Base-by-base conservation (phyloP, 306 rosid species). In the Prunus fruticosa region DNA sequence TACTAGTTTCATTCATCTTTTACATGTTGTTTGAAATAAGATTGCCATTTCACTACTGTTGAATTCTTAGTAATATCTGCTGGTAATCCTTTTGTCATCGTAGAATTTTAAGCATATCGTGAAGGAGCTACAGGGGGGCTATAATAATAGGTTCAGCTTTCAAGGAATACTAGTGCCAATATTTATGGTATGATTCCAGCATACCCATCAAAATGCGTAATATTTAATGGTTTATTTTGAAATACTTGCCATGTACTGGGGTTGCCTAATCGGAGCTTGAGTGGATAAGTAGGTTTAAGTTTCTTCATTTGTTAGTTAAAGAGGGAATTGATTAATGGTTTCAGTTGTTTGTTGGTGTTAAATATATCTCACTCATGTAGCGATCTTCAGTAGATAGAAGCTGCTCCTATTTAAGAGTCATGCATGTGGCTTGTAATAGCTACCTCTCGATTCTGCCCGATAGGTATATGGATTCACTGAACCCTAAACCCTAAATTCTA, bases 111-210 rank as follows among this genome's bases (percentile, higher is more conserved):
- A 81, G 86, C 99, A 92, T 79, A 86, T 92, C 82, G 92, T 95
- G 99, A 95, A 89, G 89, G 97, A 95, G 89, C 87, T 95, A 77
- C 99, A 95, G n/a, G 85, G 99, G 99, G 69, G 97, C 98, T 72
- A 77, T 92, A 84, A 95, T 95, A 72, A 89, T 92, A 74, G 91
- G 91, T 69, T 91, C 99, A 30, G 84, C 97, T 61, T 95, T 86
- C 97, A 95, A 87, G 84, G n/a, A n/a, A n/a, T n/a, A n/a, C 86
- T 95, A 75, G 88, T 95, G 97, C 89, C 99, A 12, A 74, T 95
- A 19, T 76, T 95, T 83, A 80, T 82, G 76, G 99, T 95, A 88
- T 76, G 76, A 27, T 64, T 56, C 46, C 57, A 45, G 73, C 57
- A 63, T 69, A 62, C 72, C 79, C 15, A 27, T 27, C 6, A 43